A percentile compares a stretch with the other conserved stretches of the same genome.
Conservation (phyloP, 2,329 filamentous ascomycete species). For the Talaromyces sp. region DNA sequence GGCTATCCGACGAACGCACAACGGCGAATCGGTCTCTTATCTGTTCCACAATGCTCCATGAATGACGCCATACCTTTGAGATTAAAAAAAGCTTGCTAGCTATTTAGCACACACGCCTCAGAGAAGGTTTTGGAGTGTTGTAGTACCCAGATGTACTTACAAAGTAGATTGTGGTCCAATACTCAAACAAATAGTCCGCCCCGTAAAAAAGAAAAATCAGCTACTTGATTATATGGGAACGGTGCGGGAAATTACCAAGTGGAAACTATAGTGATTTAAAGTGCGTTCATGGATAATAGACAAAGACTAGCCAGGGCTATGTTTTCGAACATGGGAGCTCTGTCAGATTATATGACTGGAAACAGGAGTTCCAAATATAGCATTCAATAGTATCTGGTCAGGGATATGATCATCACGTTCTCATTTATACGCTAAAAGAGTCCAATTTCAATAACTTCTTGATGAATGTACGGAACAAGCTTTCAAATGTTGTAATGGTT, state of each 20-base stretch:
- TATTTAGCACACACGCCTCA: neutral
- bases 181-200: neutral
- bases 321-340: neutral
- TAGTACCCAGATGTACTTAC: neutral
- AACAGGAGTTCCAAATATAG: neutral
- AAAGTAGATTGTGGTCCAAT: neutral
- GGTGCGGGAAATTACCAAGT: neutral
- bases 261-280: neutral
- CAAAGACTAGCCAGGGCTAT: neutral
- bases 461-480: too few relatives aligned
- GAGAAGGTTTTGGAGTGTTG: neutral
- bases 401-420: too few relatives aligned
- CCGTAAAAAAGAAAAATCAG: neutral
- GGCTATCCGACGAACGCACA: slow-evolving; percentile 11
- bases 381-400: too few relatives aligned
- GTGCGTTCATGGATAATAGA: neutral
- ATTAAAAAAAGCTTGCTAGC: neutral
- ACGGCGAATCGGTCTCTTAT: slow-evolving; percentile 10
- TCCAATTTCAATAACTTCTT: too few relatives aligned
- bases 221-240: neutral
- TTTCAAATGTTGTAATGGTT: too few relatives aligned
- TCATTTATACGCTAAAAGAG: too few relatives aligned
- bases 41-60: slow-evolving; percentile 13
- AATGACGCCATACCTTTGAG: neutral
- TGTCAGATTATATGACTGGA: neutral